phyloP scores from a whole-genome alignment of 2,329 filamentous ascomycete genomes.

The Colletotrichum sojae region DNA sequence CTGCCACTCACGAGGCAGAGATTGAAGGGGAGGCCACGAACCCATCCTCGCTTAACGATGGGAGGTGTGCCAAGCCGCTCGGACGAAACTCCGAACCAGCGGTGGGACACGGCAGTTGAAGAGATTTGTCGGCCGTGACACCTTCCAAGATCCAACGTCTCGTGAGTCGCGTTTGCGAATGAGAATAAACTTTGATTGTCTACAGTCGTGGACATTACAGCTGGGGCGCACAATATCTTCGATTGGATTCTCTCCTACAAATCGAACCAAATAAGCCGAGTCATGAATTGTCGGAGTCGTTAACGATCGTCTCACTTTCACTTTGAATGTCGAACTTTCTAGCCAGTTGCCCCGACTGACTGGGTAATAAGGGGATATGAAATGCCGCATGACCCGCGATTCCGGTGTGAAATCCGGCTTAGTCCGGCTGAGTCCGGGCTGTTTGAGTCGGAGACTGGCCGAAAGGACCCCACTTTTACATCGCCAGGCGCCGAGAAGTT shows the following conservation, averaged over 20 bases:
- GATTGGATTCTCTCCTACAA: background rate
- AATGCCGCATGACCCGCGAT: background rate
- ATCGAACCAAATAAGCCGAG: background rate
- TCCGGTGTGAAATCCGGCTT: background rate
- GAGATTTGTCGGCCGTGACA: background rate
- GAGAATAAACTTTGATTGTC: too few relatives aligned
- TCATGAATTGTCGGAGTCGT: background rate
- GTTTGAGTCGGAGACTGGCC: background rate
- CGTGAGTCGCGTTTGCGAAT: too few relatives aligned
- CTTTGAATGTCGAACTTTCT: background rate
- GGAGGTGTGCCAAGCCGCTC: slow-evolving; percentile 1
- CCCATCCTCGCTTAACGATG: background rate
- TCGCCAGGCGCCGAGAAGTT: background rate
- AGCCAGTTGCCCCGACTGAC: too few relatives aligned
- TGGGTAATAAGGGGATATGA: background rate
- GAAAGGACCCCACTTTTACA: background rate
- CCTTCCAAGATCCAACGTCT: background rate
- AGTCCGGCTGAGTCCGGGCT: background rate
- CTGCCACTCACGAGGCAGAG: background rate
- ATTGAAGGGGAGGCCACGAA: slow-evolving; percentile 7
- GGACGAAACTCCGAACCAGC: background rate
- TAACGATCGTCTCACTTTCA: background rate
- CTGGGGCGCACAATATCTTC: too few relatives aligned
- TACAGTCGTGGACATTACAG: too few relatives aligned
- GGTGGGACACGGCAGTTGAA: background rate